A percentile compares a stretch with the other conserved stretches of the same genome.
These are phyloP conservation scores for Jatropha podagrica DNA, from an alignment of 441 rosid species.

Conservation along the genomic window DNA sequence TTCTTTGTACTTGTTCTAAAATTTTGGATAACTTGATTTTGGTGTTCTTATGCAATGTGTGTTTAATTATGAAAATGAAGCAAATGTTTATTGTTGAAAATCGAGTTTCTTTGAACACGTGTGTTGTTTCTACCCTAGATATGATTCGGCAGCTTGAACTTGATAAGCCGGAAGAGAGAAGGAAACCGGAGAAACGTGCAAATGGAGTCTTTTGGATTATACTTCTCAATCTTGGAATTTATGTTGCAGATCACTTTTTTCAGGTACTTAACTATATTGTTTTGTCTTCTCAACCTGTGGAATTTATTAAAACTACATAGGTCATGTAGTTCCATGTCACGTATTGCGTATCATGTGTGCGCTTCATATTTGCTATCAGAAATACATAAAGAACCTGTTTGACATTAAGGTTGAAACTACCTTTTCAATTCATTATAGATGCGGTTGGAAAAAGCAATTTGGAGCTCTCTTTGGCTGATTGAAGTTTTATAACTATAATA, in stretches of 20 bases:
- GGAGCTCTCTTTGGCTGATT: not conserved
- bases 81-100: not conserved
- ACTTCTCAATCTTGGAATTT: conserved; percentile 79
- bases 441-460: not conserved
- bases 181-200: conserved; percentile 52
- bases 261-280: conserved; percentile 44
- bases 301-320: not conserved
- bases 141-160: conserved; percentile 61
- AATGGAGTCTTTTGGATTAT: conserved; percentile 86
- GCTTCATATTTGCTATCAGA: not conserved
- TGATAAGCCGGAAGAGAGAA: conserved; percentile 46
- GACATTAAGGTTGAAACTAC: no score
- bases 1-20: not conserved
- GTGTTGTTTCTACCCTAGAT: conserved; percentile 39
- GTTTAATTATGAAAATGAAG: not conserved
- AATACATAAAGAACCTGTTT: not conserved
- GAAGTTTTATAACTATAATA: no score
- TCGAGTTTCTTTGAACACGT: not conserved
- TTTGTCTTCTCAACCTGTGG: not conserved
- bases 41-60: not conserved
- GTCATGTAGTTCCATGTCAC: not conserved
- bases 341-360: not conserved
- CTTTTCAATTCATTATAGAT: no score
- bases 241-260: conserved; percentile 73
- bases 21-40: not conserved